Evolutionary conservation across 2,329 filamentous ascomycete genomes (phyloP), one percentile per base, ranked within the genome.

Genomic region (Sarocladium kiliense): DNA sequence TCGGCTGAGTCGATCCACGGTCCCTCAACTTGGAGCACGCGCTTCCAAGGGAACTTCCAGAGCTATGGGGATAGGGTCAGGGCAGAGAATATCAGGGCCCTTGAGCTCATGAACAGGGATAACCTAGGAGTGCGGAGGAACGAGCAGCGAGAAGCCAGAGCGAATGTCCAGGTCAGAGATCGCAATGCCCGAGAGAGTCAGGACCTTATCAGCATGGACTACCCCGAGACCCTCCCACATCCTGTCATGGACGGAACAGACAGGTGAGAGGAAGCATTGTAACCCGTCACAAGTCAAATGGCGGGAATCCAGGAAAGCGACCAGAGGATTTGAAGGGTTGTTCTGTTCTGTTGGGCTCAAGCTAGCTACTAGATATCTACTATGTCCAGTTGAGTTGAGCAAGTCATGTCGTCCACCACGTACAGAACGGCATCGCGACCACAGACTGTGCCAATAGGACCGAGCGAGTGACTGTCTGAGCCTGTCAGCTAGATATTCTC

Each of bases 171-270:
- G 44, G 21, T 19, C 10, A 18, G n/a, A 27, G 12, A 11, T 11
- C 26, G 47, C 18, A 3, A 12, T 14, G 18, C 30, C 25, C 5
- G 30, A n/a, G 27, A 51, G n/a, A 3, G 21, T 27, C 26, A 34
- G 27, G 47, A 51, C n/a, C 47, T 51, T 4, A 34, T 51, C 47
- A 36, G 30, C 30, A 34, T 51, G n/a, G 47, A 36, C n/a, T 34
- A 5, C 11, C 12, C 30, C 2, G 47, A 51, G 14, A 4, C 26
- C 4, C 5, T 51, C 30, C 14, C 47, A 9, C 47, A 36, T 10
- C 27, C 30, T 12, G 27, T 34, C 39, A 21, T 44, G 39, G 19
- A 23, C 10, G 39, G 7, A 21, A 21, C 9, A 18, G 19, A 44
- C 19, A 23, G 23, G 19, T 23, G 19, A 23, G 6, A 32, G 30